Conservation (phyloP, 163 green algal species). For the Coccomyxa subellipsoidea region DNA sequence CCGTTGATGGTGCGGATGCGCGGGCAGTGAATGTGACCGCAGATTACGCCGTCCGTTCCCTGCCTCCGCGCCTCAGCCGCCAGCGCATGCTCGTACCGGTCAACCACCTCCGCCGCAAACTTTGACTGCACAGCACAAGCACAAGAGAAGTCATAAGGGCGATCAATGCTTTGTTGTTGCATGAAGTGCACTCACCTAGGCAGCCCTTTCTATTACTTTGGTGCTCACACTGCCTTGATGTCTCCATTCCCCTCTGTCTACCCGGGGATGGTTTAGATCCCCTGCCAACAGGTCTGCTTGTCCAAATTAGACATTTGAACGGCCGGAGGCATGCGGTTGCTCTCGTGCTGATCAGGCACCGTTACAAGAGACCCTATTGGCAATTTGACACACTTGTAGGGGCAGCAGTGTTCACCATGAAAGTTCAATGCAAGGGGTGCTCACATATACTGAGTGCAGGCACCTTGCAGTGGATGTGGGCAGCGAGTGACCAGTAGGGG, state of each 20-base stretch:
- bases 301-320: too few species aligned
- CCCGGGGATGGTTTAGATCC: too few species aligned
- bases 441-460: not conserved
- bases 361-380: too few species aligned
- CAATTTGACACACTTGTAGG: too few species aligned
- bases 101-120: slow-evolving; percentile 1
- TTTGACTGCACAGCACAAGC: slow-evolving; percentile 1
- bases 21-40: slow-evolving; percentile 12
- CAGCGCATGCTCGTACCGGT: slow-evolving; percentile 2
- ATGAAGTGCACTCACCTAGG: too few species aligned
- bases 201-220: too few species aligned
- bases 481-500: slow-evolving; percentile 6
- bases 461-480: slow-evolving; percentile 6
- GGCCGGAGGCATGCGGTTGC: too few species aligned
- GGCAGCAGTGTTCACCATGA: not conserved
- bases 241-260: too few species aligned
- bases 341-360: too few species aligned
- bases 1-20: not conserved
- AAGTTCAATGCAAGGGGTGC: not conserved
- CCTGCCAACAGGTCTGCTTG: too few species aligned
- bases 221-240: too few species aligned
- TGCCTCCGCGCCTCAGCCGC: not conserved
- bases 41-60: slow-evolving; percentile 6
- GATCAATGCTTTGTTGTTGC: not conserved
- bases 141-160: not conserved